Percentiles rank a stretch among this genome's conserved stretches.
Conservation (phyloP, 192 early-diverging fungal species). For the Gaertneriomyces semiglobifer region DNA sequence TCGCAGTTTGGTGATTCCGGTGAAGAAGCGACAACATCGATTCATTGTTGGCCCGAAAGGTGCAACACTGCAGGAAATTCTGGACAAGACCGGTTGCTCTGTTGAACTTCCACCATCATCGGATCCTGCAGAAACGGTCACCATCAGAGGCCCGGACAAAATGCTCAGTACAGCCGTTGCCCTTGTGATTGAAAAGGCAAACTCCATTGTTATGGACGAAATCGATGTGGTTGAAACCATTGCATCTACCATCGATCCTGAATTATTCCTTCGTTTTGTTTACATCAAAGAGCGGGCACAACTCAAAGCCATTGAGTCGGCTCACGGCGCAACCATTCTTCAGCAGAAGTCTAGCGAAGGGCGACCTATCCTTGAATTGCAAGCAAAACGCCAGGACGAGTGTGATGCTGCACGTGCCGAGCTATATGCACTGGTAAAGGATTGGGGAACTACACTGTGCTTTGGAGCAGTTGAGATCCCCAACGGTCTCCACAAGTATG, state of each 20-base stretch:
- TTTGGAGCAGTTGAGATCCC: slow-evolving; percentile 74
- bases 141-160: slow-evolving; percentile 73
- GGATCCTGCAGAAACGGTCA: slow-evolving; percentile 69
- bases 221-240: slow-evolving; percentile 60
- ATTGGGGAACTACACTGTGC: slow-evolving; percentile 48
- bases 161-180: slow-evolving; percentile 69
- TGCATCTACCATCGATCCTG: slow-evolving; percentile 47
- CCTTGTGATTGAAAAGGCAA: slow-evolving; percentile 75
- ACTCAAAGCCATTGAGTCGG: slow-evolving; percentile 76
- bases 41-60: slow-evolving; percentile 85
- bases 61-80: slow-evolving; percentile 73
- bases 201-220: slow-evolving; percentile 66
- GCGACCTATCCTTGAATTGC: slow-evolving; percentile 66
- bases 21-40: slow-evolving; percentile 90
- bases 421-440: slow-evolving; percentile 51
- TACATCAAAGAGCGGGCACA: slow-evolving; percentile 59
- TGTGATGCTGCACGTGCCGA: slow-evolving; percentile 64
- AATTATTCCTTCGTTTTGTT: slow-evolving; percentile 71
- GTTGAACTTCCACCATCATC: slow-evolving; percentile 73
- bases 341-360: slow-evolving; percentile 19
- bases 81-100: slow-evolving; percentile 82
- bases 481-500: slow-evolving; percentile 64
- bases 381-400: slow-evolving; percentile 61
- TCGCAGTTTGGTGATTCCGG: slow-evolving; percentile 59
- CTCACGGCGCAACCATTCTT: slow-evolving; percentile 39